phyloP scores from a whole-genome alignment of 495 filamentous ascomycete species.

The Penicillium lagena region DNA sequence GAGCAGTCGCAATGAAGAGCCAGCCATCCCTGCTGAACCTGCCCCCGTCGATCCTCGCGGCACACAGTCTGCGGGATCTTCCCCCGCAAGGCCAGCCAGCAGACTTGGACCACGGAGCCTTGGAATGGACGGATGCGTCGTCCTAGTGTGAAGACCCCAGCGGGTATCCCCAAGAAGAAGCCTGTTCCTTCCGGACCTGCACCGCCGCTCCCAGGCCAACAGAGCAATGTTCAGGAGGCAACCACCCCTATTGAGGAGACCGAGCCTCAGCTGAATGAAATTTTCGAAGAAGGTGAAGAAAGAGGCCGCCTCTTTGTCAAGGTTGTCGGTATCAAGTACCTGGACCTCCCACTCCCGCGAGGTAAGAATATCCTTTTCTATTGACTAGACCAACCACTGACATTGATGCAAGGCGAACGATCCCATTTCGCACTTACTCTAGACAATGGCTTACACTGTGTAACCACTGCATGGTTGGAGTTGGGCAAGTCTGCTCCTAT shows the following conservation, averaged over 20 bases:
- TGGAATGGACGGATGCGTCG: slow-evolving; percentile 80
- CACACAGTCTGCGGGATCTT: slow-evolving; percentile 59
- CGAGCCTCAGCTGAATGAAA: slow-evolving; percentile 45
- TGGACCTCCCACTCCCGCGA: slow-evolving; percentile 84
- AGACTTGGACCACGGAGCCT: slow-evolving; percentile 92
- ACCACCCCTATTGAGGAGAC: slow-evolving; percentile 57
- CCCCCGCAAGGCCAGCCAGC: slow-evolving; percentile 66
- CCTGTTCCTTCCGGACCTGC: slow-evolving; percentile 41
- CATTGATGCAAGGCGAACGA: slow-evolving; percentile 57
- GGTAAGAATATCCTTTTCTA: slow-evolving; percentile 48
- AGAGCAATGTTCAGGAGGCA: slow-evolving; percentile 63
- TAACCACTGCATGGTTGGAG: slow-evolving; percentile 93
- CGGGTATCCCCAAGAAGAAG: slow-evolving; percentile 59
- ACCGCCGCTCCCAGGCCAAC: slow-evolving; percentile 83
- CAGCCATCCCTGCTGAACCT: slow-evolving; percentile 37
- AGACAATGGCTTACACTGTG: slow-evolving; percentile 95
- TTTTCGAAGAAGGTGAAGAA: slow-evolving; percentile 73
- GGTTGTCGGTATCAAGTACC: slow-evolving; percentile 91
- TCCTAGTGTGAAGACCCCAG: slow-evolving; percentile 54
- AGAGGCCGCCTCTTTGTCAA: slow-evolving; percentile 94
- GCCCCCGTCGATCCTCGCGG: slow-evolving; percentile 47
- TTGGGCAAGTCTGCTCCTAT: slow-evolving; percentile 90
- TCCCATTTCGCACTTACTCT: slow-evolving; percentile 91
- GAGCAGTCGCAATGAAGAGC: slow-evolving; percentile 55
- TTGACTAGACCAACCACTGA: slow-evolving; percentile 16